These are phyloP conservation scores for Purshia tridentata DNA, from an alignment of 306 rosid genomes.

Conservation along the genomic window DNA sequence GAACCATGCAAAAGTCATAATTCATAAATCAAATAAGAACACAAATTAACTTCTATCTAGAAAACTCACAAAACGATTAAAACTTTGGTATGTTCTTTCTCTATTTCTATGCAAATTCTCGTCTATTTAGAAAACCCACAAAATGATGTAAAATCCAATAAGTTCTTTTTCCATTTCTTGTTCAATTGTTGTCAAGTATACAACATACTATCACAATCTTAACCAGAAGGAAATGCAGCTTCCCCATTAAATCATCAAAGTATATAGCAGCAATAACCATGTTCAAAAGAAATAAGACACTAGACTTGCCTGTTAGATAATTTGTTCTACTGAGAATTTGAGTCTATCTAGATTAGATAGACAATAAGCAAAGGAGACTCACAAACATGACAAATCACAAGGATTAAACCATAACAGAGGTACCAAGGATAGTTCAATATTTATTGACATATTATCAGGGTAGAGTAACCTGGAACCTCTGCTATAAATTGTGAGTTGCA, in stretches of 20 bases:
- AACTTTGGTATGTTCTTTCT: no score
- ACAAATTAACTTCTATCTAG: no score
- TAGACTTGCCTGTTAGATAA: conserved; percentile 31
- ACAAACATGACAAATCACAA: conserved; percentile 36
- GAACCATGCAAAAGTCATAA: no score
- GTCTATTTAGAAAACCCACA: conserved; percentile 7
- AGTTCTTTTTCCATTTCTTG: conserved; percentile 4
- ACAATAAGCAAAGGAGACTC: conserved; percentile 27
- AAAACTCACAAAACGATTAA: no score
- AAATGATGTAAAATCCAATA: background rate
- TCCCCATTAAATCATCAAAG: conserved; percentile 16
- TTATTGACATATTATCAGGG: conserved; percentile 37
- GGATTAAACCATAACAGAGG: conserved; percentile 37
- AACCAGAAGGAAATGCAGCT: conserved; percentile 25
- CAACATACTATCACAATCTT: conserved; percentile 13
- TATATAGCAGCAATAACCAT: conserved; percentile 21
- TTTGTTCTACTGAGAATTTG: conserved; percentile 24
- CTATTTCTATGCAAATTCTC: no score
- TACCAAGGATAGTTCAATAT: conserved; percentile 37
- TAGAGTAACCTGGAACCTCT: conserved; percentile 41
- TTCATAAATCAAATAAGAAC: no score
- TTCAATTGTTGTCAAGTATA: conserved; percentile 9
- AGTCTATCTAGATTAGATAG: conserved; percentile 28
- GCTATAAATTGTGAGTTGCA: conserved; percentile 37
- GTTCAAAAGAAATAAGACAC: conserved; percentile 24